These are phyloP conservation scores for Alternaria sp. DNA, from an alignment of 2,329 filamentous ascomycete species.

Conservation along the genomic window DNA sequence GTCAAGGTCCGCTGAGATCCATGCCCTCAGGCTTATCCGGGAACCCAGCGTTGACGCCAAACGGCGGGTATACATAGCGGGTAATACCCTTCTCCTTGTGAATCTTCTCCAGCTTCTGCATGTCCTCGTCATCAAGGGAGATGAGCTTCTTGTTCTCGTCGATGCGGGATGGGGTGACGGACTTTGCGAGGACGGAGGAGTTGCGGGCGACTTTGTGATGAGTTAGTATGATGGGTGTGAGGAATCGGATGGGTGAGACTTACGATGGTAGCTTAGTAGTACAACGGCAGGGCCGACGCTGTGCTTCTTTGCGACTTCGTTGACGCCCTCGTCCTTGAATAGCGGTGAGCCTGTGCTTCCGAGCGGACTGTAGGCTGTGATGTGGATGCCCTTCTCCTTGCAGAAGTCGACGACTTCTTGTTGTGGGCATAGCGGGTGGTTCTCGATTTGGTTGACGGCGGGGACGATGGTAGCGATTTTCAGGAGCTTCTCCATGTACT, in stretches of 20 bases:
- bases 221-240: background rate
- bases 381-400: constrained; percentile 70
- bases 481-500: constrained; percentile 58
- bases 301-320: constrained; percentile 58
- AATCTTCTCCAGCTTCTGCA: constrained; percentile 57
- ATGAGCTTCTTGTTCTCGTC: constrained; percentile 72
- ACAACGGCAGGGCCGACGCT: constrained; percentile 60
- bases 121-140: constrained; percentile 68
- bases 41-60: constrained; percentile 58
- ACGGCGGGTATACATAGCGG: constrained; percentile 57
- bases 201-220: constrained; percentile 66
- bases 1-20: constrained; percentile 42
- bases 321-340: constrained; percentile 56
- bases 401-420: constrained; percentile 74
- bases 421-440: constrained; percentile 74
- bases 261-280: constrained; percentile 75
- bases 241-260: constrained; percentile 36
- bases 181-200: constrained; percentile 75
- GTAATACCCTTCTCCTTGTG: constrained; percentile 56
- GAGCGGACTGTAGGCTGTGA: constrained; percentile 70
- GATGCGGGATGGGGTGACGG: constrained; percentile 71
- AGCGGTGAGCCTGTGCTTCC: constrained; percentile 57
- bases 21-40: constrained; percentile 54
- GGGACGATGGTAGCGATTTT: constrained; percentile 67
- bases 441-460: constrained; percentile 76